phyloP scores from a whole-genome alignment of 2,329 filamentous ascomycete genomes.

The Paecilomyces niveus region DNA sequence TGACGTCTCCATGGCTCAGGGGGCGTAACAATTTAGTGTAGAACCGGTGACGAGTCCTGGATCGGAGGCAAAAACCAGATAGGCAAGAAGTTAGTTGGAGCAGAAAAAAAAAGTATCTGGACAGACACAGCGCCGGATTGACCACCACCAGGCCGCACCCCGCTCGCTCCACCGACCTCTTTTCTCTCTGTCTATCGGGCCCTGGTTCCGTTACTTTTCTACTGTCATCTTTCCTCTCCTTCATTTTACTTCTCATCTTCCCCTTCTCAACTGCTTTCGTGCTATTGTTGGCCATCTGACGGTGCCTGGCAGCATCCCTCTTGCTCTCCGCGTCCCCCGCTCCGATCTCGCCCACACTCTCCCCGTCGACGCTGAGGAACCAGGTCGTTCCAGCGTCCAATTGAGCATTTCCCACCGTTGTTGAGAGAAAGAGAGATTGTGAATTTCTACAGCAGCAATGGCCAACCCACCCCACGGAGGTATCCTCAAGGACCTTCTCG shows the following conservation, averaged over 20 bases:
- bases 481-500: conserved; percentile 94
- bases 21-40: not conserved
- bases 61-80: too few relatives aligned
- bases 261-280: not conserved
- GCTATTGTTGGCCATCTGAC: not conserved
- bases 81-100: not conserved
- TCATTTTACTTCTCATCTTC: not conserved
- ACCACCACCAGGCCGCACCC: not conserved
- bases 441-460: conserved; percentile 24
- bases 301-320: not conserved
- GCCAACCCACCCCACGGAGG: conserved; percentile 69
- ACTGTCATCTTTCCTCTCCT: not conserved
- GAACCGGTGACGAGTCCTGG: too few relatives aligned
- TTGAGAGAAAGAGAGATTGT: not conserved
- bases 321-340: not conserved
- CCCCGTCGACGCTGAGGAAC: not conserved
- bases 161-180: not conserved
- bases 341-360: not conserved
- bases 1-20: not conserved
- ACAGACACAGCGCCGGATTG: not conserved
- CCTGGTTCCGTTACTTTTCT: not conserved
- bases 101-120: not conserved
- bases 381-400: not conserved
- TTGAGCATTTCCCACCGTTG: not conserved
- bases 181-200: not conserved